Evolutionary conservation across 495 filamentous ascomycete genomes (phyloP).

Genomic region (Neurospora sp.): DNA sequence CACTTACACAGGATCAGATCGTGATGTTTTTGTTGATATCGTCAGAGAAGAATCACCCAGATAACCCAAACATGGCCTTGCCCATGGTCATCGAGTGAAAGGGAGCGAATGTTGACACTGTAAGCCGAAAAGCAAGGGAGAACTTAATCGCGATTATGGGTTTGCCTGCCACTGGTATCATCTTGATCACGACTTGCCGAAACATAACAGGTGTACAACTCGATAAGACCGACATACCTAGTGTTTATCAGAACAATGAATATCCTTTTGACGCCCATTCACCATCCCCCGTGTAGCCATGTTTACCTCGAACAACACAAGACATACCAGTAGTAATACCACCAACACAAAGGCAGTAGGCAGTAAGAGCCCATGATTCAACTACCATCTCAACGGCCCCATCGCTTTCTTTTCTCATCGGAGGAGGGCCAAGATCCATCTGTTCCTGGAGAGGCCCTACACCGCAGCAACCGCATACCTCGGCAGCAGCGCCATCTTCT

Average conservation of each 20-base stretch:
- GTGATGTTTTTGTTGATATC: neutral
- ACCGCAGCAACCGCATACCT: slow-evolving; percentile 39
- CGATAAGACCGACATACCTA: neutral
- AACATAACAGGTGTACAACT: neutral
- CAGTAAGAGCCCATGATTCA: neutral
- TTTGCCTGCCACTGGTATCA: neutral
- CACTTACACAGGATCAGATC: neutral
- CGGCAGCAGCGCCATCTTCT: slow-evolving; percentile 70
- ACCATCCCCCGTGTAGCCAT: slow-evolving; percentile 1
- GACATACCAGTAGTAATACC: neutral
- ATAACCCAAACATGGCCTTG: neutral
- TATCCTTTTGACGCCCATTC: neutral
- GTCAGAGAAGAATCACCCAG: neutral
- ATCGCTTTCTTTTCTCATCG: neutral
- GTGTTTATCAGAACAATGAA: neutral
- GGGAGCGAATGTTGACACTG: neutral
- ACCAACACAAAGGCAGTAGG: neutral
- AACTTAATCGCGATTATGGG: neutral
- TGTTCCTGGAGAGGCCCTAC: neutral
- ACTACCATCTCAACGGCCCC: neutral
- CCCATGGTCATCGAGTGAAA: neutral
- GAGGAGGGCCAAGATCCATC: neutral
- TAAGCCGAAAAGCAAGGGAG: neutral
- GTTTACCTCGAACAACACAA: neutral
- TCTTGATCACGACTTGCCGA: neutral